Evolutionary conservation across 495 filamentous ascomycete genomes (phyloP), one percentile per base, ranked within the genome.

Genomic region (Penicillium fimorum): DNA sequence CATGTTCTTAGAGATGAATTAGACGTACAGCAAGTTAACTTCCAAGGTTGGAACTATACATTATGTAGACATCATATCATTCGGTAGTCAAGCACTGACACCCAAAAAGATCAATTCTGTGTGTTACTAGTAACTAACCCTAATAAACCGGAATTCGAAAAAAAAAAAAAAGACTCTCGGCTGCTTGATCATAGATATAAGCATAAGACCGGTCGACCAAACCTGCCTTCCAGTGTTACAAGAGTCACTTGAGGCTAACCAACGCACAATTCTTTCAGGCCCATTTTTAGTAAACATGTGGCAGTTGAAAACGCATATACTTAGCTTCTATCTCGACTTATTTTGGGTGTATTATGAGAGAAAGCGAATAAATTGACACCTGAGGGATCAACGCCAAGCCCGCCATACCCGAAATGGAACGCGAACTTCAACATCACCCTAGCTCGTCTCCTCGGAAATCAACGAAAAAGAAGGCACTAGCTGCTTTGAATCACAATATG

Each of bases 351-450:
- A 43, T 20, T 3, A 22, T 24, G 10, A 11, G 17, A 12, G 17
- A 22, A 7, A 13, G 17, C 20, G 15, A 32, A 20, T 1, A 49
- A 18, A 49, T 49, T 11, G 50, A 54, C 30, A 54, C 52, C 52
- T 44, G 15, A 54, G 52, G 52, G 11, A 46, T 8, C 5, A 29
- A 47, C 6, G 42, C 52, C 42, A 54, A 54, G 52, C 29, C 17
- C 42, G n/a, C 42, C 46, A 54, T 13, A 40, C 52, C 41, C 9
- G 15, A 54, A 54, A 38, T 46, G 33, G 42, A 47, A 44, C 22
- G 29, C 43, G 30, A 54, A 47, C 20, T 18, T 54, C 52, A 33
- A 58, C 55, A 45, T 51, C 40, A 24, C 40, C 15, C 48, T 44
- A 17, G 12, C 43, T 41, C 37, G 22, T 53, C 25, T 51, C 13